phyloP scores from a whole-genome alignment of 306 rosid genomes.

The Trifolium pratense region DNA sequence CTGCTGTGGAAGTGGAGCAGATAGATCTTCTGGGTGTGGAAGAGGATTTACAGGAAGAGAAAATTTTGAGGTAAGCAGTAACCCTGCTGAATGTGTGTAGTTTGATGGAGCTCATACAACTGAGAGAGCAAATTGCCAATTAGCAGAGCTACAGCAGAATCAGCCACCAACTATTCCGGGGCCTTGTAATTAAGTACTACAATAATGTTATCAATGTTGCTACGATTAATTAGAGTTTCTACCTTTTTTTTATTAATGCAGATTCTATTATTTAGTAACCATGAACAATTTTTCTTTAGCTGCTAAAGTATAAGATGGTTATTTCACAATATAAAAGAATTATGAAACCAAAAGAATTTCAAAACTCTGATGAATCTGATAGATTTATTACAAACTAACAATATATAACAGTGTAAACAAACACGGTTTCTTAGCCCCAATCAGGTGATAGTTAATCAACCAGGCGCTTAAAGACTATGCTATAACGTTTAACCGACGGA shows the following conservation, averaged over 20 bases:
- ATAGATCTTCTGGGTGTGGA: slow-evolving; percentile 37
- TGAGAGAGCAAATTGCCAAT: slow-evolving; percentile 42
- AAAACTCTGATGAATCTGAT: neutral
- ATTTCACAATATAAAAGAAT: neutral
- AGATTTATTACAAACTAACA: neutral
- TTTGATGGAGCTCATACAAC: slow-evolving; percentile 48
- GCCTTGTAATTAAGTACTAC: neutral
- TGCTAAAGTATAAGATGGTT: neutral
- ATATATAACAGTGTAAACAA: neutral
- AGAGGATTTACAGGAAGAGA: slow-evolving; percentile 39
- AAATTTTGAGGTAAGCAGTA: slow-evolving; percentile 38
- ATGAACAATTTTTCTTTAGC: neutral
- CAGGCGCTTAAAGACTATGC: neutral
- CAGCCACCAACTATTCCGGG: slow-evolving; percentile 27
- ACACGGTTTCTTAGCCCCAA: neutral
- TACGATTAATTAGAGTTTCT: neutral
- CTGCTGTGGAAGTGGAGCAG: neutral
- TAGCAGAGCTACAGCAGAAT: slow-evolving; percentile 48
- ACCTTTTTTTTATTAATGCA: neutral
- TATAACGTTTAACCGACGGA: neutral
- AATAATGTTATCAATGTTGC: neutral
- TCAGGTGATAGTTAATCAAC: neutral
- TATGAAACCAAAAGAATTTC: neutral
- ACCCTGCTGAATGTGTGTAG: slow-evolving; percentile 42
- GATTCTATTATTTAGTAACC: neutral